These are phyloP conservation scores for Phytophthora fragariae DNA, from an alignment of 352 stramenopile genomes.

Conservation along the genomic window DNA sequence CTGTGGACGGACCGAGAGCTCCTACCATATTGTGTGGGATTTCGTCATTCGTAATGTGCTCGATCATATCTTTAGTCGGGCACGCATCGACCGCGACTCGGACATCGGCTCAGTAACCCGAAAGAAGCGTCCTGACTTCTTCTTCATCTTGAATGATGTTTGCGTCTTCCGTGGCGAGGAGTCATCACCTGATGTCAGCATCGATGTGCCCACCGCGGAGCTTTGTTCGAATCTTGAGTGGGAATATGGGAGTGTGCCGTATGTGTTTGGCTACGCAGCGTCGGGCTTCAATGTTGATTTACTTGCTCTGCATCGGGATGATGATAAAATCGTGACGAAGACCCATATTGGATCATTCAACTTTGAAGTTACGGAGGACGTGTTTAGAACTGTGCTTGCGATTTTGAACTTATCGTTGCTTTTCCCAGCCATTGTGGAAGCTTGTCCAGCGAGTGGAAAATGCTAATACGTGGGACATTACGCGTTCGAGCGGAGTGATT, in stretches of 20 bases:
- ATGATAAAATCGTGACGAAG: background rate
- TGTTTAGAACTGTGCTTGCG: conserved; percentile 20
- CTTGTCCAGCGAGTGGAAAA: conserved; percentile 16
- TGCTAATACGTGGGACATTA: conserved; percentile 15
- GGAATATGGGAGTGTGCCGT: conserved; percentile 22
- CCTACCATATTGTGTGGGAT: conserved; percentile 11
- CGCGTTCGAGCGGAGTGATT: conserved; percentile 8
- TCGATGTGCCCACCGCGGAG: conserved; percentile 7
- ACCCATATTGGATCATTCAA: conserved; percentile 18
- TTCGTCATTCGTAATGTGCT: conserved; percentile 19
- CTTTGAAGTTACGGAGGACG: conserved; percentile 15
- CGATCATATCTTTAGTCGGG: conserved; percentile 13
- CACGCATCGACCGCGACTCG: conserved; percentile 18
- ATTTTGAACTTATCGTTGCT: conserved; percentile 31
- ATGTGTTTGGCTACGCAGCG: conserved; percentile 31
- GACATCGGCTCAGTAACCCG: conserved; percentile 3
- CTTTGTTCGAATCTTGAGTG: conserved; percentile 21
- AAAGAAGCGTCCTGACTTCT: conserved; percentile 19
- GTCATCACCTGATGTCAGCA: conserved; percentile 16
- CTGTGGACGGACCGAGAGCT: conserved; percentile 11
- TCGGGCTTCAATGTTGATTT: conserved; percentile 21
- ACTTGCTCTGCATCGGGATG: conserved; percentile 8
- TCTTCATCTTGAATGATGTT: conserved; percentile 23
- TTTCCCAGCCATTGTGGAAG: conserved; percentile 26
- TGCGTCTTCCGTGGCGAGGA: conserved; percentile 29